Conservation (phyloP, 2,329 filamentous ascomycete species). For the Ambrosiella cleistominuta region DNA sequence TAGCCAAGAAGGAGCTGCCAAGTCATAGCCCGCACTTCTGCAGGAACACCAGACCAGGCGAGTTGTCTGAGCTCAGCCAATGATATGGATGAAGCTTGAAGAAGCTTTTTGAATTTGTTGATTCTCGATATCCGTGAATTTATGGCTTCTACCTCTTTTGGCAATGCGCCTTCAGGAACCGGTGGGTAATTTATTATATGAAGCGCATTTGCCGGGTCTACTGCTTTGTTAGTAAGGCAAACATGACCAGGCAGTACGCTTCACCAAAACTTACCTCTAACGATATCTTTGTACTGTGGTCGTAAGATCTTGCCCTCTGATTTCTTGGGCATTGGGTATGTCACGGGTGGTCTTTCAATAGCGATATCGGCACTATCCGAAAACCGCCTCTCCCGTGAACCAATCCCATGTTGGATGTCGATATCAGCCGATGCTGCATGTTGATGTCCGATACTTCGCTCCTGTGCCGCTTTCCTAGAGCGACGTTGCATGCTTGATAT, state of each 20-base stretch:
- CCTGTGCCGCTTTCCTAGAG: conserved; percentile 27
- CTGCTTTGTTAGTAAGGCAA: conserved; percentile 13
- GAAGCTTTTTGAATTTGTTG: conserved; percentile 93
- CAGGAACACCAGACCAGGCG: conserved; percentile 87
- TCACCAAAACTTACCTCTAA: conserved; percentile 38
- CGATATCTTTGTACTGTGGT: conserved; percentile 93
- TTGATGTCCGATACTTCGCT: background rate
- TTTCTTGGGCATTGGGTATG: conserved; percentile 77
- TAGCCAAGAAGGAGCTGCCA: conserved; percentile 95
- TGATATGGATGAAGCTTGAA: conserved; percentile 81
- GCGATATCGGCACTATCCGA: conserved; percentile 89
- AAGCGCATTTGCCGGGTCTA: conserved; percentile 75
- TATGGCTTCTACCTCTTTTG: conserved; percentile 73
- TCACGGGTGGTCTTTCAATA: conserved; percentile 65
- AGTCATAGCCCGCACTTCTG: conserved; percentile 95
- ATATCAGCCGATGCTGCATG: background rate
- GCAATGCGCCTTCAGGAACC: conserved; percentile 51
- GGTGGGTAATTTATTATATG: conserved; percentile 84
- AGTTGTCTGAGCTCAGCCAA: conserved; percentile 65
- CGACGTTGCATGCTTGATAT: conserved; percentile 80
- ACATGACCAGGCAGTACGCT: background rate
- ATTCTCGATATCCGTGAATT: conserved; percentile 81
- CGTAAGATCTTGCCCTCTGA: conserved; percentile 87
- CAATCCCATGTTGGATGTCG: conserved; percentile 15
- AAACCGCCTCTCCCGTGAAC: conserved; percentile 35